Percentiles rank a stretch among this genome's conserved stretches.
phyloP scores from a whole-genome alignment of 2,329 filamentous ascomycete species.

The Emergomyces africanus region DNA sequence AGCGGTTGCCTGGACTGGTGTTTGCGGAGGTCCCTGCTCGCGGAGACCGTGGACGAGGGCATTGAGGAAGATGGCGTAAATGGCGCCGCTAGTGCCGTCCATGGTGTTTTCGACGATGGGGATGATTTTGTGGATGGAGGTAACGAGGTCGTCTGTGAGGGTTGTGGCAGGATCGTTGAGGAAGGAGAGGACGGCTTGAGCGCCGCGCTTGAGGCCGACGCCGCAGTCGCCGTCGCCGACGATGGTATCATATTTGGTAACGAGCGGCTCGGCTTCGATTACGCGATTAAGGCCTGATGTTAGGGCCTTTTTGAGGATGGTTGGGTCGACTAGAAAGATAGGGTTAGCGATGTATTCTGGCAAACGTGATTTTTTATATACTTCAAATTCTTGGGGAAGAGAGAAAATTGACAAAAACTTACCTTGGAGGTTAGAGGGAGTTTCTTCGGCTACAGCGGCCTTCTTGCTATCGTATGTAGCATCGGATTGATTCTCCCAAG shows the following conservation, averaged over 20 bases:
- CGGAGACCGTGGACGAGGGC: constrained; percentile 59
- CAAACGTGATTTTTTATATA: too few relatives aligned
- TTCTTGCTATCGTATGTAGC: constrained; percentile 30
- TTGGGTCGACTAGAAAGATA: constrained; percentile 5
- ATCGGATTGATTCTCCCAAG: constrained; percentile 42
- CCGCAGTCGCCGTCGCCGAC: constrained; percentile 89
- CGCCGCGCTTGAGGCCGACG: constrained; percentile 71
- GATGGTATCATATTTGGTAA: constrained; percentile 61
- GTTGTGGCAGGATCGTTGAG: constrained; percentile 28
- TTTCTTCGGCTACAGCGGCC: constrained; percentile 30
- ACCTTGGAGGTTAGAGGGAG: constrained; percentile 42
- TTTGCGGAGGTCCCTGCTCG: constrained; percentile 36
- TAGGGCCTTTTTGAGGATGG: constrained; percentile 38
- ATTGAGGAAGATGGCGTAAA: constrained; percentile 84
- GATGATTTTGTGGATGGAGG: constrained; percentile 48
- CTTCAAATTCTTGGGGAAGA: not conserved
- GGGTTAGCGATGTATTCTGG: not conserved
- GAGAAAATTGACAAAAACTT: constrained; percentile 14
- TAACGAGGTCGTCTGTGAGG: constrained; percentile 44
- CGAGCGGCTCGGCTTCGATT: constrained; percentile 50
- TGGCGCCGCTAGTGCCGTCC: constrained; percentile 64
- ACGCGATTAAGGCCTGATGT: constrained; percentile 44
- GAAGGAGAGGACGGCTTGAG: constrained; percentile 47
- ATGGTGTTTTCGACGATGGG: constrained; percentile 55
- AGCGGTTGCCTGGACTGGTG: constrained; percentile 34